A percentile compares a stretch with the other conserved stretches of the same genome.
Evolutionary conservation across 2,329 filamentous ascomycete species (phyloP).

Genomic region (Trichoderma koningiopsis): DNA sequence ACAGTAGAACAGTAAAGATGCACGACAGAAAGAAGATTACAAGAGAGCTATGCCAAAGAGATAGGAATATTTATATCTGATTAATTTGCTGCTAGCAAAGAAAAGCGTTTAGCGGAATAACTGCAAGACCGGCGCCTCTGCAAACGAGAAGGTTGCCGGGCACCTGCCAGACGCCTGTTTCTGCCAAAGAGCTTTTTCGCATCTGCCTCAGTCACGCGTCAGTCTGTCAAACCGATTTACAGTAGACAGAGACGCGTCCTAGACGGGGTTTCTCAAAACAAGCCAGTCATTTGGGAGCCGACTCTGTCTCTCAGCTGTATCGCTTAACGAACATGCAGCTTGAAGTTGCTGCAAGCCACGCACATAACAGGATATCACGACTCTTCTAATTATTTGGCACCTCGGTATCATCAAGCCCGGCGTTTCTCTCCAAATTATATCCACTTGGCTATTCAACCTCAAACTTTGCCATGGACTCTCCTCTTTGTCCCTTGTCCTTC

Average conservation of each 20-base stretch:
- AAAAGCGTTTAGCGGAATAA: slow-evolving; percentile 6
- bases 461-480: neutral
- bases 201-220: neutral
- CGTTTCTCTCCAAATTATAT: neutral
- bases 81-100: neutral
- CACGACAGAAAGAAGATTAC: neutral
- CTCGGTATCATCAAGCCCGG: neutral
- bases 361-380: neutral
- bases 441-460: neutral
- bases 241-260: slow-evolving; percentile 12
- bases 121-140: neutral
- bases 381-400: neutral
- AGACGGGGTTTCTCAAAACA: neutral
- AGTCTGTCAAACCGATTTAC: neutral
- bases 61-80: neutral
- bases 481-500: neutral
- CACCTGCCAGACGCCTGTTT: slow-evolving; percentile 9
- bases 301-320: neutral
- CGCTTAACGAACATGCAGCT: neutral
- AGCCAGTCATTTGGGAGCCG: neutral
- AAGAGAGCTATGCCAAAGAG: neutral
- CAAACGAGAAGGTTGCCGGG: neutral
- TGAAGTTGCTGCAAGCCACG: neutral
- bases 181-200: neutral
- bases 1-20: neutral